A percentile compares a stretch with the other conserved stretches of the same genome.
phyloP scores from a whole-genome alignment of 2,329 filamentous ascomycete species.

The Daldinia sp. region DNA sequence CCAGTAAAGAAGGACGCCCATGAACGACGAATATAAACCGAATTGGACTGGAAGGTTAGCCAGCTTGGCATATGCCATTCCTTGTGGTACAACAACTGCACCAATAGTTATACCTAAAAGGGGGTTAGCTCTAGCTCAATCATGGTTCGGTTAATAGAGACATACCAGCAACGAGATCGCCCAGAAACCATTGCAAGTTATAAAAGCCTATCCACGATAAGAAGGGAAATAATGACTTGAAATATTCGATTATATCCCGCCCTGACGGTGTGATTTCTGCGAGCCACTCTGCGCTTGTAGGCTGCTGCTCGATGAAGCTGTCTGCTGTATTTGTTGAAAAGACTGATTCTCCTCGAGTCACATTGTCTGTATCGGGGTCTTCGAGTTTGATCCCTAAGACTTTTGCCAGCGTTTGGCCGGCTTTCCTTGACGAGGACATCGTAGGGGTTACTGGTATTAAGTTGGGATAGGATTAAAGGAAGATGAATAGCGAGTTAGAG shows the following conservation, averaged over 20 bases:
- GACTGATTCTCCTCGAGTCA: constrained; percentile 80
- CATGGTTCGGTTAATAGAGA: constrained; percentile 14
- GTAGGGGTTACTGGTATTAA: constrained; percentile 9
- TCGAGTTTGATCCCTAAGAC: constrained; percentile 83
- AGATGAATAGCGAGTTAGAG: background rate
- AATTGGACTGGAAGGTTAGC: constrained; percentile 83
- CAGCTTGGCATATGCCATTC: constrained; percentile 92
- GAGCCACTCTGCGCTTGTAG: constrained; percentile 78
- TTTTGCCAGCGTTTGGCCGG: constrained; percentile 80
- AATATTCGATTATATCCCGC: constrained; percentile 65
- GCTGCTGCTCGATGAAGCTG: constrained; percentile 83
- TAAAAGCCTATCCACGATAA: constrained; percentile 87
- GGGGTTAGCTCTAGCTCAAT: constrained; percentile 6
- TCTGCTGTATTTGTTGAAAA: constrained; percentile 77
- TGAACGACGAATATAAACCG: constrained; percentile 94
- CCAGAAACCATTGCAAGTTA: constrained; percentile 86
- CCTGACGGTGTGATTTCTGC: constrained; percentile 67
- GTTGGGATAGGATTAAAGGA: background rate
- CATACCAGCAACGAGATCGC: constrained; percentile 87
- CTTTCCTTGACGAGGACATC: constrained; percentile 60
- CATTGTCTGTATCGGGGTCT: constrained; percentile 70
- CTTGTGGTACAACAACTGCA: constrained; percentile 87
- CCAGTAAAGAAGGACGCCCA: constrained; percentile 95
- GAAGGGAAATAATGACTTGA: constrained; percentile 83
- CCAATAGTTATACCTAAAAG: constrained; percentile 61